Percentiles rank a stretch among this genome's conserved stretches.
phyloP scores from a whole-genome alignment of 208 protist genomes.

The Crithidia acanthocephali region DNA sequence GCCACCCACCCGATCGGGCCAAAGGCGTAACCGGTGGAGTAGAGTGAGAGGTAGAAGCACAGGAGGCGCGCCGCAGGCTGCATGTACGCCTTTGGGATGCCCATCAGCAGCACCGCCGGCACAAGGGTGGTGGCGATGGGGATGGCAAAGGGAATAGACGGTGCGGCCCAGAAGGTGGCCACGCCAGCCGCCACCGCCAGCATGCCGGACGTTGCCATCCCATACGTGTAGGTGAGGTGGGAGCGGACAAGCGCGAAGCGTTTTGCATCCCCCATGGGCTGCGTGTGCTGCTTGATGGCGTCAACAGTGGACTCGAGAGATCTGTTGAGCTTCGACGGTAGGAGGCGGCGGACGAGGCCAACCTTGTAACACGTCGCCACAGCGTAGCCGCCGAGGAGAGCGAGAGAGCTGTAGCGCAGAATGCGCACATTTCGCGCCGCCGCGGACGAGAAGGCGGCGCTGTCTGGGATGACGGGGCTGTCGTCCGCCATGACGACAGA shows the following conservation, averaged over 20 bases:
- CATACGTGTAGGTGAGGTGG: slow-evolving; percentile 67
- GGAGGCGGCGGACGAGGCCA: slow-evolving; percentile 45
- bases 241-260: slow-evolving; percentile 49
- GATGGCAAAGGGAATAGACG: slow-evolving; percentile 60
- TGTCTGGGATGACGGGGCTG: background rate
- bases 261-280: slow-evolving; percentile 56
- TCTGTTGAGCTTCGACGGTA: slow-evolving; percentile 32
- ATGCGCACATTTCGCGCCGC: slow-evolving; percentile 11
- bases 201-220: slow-evolving; percentile 57
- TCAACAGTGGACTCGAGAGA: slow-evolving; percentile 55
- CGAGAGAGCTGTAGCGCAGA: slow-evolving; percentile 54
- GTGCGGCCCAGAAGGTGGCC: slow-evolving; percentile 46
- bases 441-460: background rate
- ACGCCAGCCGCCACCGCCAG: slow-evolving; percentile 44
- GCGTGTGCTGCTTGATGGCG: slow-evolving; percentile 54
- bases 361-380: slow-evolving; percentile 61
- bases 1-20: slow-evolving; percentile 81
- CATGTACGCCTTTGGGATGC: slow-evolving; percentile 50
- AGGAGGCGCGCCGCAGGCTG: slow-evolving; percentile 37
- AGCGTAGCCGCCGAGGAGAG: slow-evolving; percentile 61
- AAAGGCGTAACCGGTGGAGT: slow-evolving; percentile 67
- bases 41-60: slow-evolving; percentile 47
- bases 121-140: slow-evolving; percentile 54
- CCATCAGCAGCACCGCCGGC: slow-evolving; percentile 48
- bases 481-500: background rate